phyloP scores from a whole-genome alignment of 192 early-diverging fungal genomes.

The Coemansia biformis region DNA sequence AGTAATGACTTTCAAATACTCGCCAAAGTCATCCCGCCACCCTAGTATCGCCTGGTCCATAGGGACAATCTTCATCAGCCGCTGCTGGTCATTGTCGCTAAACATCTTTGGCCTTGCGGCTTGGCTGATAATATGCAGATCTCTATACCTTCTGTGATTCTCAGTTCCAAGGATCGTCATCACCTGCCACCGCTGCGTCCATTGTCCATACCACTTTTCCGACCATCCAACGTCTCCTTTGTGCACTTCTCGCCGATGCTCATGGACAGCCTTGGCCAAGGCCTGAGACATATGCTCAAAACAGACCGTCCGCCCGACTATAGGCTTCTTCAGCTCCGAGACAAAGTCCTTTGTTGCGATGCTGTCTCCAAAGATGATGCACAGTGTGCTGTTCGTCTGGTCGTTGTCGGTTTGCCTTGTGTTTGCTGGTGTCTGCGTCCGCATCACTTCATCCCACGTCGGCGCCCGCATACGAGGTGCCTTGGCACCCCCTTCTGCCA shows the following conservation, averaged over 20 bases:
- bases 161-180: slow-evolving; percentile 7
- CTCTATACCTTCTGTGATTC: slow-evolving; percentile 5
- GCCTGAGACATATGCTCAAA: slow-evolving; percentile 6
- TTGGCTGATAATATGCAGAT: too few relatives aligned
- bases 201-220: slow-evolving; percentile 14
- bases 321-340: slow-evolving; percentile 3
- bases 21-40: not conserved
- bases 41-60: slow-evolving; percentile 9
- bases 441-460: slow-evolving; percentile 18
- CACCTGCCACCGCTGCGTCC: slow-evolving; percentile 11
- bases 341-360: not conserved
- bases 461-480: slow-evolving; percentile 1
- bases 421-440: slow-evolving; percentile 9
- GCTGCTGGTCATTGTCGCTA: not conserved
- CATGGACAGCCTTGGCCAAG: not conserved
- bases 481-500: not conserved
- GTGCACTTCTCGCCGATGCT: slow-evolving; percentile 1
- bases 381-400: not conserved
- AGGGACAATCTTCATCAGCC: slow-evolving; percentile 5
- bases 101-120: too few relatives aligned
- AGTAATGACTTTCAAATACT: too few relatives aligned
- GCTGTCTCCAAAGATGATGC: not conserved
- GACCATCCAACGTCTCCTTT: slow-evolving; percentile 8
- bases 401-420: not conserved
- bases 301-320: slow-evolving; percentile 5